Conservation (phyloP, 129 eudicot genomes). For the Helianthus tuberosus region DNA sequence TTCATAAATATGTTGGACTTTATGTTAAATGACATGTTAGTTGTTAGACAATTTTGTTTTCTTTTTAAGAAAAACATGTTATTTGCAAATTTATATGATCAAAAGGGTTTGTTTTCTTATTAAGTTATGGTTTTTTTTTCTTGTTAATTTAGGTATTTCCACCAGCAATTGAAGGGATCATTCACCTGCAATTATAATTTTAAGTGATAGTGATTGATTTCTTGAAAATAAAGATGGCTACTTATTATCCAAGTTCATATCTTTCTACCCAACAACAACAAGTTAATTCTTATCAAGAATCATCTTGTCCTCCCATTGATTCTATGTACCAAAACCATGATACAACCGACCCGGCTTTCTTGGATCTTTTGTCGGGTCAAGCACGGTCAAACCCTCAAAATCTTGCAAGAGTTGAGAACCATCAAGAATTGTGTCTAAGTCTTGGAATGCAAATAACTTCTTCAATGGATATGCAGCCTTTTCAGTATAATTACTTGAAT, state of each 20-base stretch:
- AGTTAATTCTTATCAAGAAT: slow-evolving; percentile 44
- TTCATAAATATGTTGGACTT: neutral
- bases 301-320: slow-evolving; percentile 49
- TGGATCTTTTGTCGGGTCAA: slow-evolving; percentile 46
- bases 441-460: slow-evolving; percentile 70
- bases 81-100: neutral
- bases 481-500: slow-evolving; percentile 57
- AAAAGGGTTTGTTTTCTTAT: slow-evolving; percentile 11
- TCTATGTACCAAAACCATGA: slow-evolving; percentile 48
- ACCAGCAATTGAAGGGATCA: slow-evolving; percentile 35
- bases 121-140: slow-evolving; percentile 5
- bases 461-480: slow-evolving; percentile 46
- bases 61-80: neutral
- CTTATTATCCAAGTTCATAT: slow-evolving; percentile 68
- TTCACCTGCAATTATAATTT: slow-evolving; percentile 26
- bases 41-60: neutral
- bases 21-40: neutral
- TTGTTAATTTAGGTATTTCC: slow-evolving; percentile 36
- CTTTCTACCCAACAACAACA: slow-evolving; percentile 49
- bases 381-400: slow-evolving; percentile 33
- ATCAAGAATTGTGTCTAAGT: slow-evolving; percentile 73
- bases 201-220: slow-evolving; percentile 29
- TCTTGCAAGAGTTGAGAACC: slow-evolving; percentile 33
- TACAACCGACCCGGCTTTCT: slow-evolving; percentile 34
- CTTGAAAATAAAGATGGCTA: slow-evolving; percentile 52